Conservation (phyloP, 2,329 filamentous ascomycete species). For the Botrytis aclada region DNA sequence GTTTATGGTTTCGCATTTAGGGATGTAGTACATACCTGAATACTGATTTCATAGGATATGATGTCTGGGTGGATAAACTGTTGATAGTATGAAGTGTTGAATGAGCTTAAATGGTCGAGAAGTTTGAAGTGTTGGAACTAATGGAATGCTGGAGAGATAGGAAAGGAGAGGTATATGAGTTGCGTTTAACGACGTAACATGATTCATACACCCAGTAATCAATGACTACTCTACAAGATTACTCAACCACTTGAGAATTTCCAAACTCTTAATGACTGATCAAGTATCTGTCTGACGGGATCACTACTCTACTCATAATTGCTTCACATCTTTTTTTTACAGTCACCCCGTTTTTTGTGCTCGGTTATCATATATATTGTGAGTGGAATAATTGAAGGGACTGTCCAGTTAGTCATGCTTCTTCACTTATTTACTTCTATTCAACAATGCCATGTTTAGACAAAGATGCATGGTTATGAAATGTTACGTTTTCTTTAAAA, state of each 20-base stretch:
- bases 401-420: neutral
- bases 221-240: fast-evolving
- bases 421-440: neutral
- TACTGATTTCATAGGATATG: neutral
- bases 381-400: no score
- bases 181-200: neutral
- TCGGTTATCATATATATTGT: neutral
- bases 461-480: neutral
- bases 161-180: neutral
- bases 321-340: neutral
- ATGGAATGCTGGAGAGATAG: no score
- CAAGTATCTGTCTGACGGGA: neutral
- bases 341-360: neutral
- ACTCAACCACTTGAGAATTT: neutral
- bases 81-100: neutral
- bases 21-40: neutral
- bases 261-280: neutral
- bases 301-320: fast-evolving
- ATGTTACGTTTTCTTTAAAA: neutral
- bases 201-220: neutral
- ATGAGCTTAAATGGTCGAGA: neutral
- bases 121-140: no score
- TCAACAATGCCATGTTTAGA: neutral
- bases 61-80: neutral
- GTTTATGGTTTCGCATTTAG: no score